Conservation (phyloP, 345 rosid genomes). For the Corymbia maculata region DNA sequence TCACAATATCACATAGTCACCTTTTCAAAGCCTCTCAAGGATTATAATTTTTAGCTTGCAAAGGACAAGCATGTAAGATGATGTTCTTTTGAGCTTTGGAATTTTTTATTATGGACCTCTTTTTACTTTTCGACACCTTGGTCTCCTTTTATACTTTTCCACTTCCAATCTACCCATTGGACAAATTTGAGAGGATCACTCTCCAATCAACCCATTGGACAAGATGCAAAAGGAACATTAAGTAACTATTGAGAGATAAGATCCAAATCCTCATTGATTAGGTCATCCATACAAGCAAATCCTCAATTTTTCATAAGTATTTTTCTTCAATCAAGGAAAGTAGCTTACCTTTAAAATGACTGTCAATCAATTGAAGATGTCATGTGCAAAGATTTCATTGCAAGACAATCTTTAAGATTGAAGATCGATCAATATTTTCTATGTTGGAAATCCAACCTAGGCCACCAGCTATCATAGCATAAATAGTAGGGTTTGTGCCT, state of each 20-base stretch:
- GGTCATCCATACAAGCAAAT: neutral
- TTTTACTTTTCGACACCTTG: neutral
- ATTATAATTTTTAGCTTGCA: too few species aligned
- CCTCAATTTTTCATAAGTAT: neutral
- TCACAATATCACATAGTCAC: fast-evolving
- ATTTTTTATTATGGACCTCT: neutral
- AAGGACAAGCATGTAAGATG: neutral
- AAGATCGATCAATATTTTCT: neutral
- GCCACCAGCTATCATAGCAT: neutral
- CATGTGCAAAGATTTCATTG: fast-evolving
- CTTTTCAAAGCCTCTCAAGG: neutral
- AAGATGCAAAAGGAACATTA: neutral
- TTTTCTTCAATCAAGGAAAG: too few species aligned
- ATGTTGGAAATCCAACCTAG: neutral
- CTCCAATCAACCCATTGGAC: neutral
- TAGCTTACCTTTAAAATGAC: neutral
- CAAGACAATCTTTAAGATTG: neutral
- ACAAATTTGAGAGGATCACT: neutral
- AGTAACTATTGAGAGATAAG: neutral
- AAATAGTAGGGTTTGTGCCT: neutral
- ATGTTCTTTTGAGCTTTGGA: neutral
- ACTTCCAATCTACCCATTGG: neutral
- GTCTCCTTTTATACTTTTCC: neutral
- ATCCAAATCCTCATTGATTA: neutral
- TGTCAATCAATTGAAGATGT: neutral